These are phyloP conservation scores for Chytridium lagenaria DNA, from an alignment of 371 early-diverging fungal genomes.

Conservation along the genomic window DNA sequence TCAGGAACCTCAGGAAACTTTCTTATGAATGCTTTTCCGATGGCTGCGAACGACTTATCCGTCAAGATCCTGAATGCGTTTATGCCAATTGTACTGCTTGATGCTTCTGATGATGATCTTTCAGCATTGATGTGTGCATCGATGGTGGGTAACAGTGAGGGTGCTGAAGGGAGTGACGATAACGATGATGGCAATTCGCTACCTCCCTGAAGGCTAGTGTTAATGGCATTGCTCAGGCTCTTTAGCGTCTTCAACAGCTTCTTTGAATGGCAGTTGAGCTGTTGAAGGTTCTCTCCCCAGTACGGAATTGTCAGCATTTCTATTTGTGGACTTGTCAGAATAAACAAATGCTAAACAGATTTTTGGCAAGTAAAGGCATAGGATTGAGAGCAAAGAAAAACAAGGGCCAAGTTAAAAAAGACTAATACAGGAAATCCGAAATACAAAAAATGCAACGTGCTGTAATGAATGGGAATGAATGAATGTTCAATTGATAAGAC, in stretches of 20 bases:
- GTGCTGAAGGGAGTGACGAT: not conserved
- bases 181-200: no score
- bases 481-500: no score
- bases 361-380: no score
- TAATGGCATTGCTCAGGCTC: not conserved
- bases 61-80: not conserved
- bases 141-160: not conserved
- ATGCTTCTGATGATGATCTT: not conserved
- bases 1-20: conserved; percentile 1
- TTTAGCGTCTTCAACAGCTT: not conserved
- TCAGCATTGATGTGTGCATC: not conserved
- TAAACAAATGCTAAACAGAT: not conserved
- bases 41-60: not conserved
- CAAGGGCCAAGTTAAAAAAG: no score
- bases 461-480: no score
- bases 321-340: not conserved
- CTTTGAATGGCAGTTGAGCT: not conserved
- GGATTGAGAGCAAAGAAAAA: no score
- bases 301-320: not conserved
- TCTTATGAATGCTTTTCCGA: not conserved
- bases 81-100: no score
- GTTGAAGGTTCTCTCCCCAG: not conserved
- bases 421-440: no score
- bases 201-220: no score
- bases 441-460: no score